These are phyloP conservation scores for Metschnikowia amazonensis DNA, from an alignment of 805 yeast genomes.

Conservation along the genomic window DNA sequence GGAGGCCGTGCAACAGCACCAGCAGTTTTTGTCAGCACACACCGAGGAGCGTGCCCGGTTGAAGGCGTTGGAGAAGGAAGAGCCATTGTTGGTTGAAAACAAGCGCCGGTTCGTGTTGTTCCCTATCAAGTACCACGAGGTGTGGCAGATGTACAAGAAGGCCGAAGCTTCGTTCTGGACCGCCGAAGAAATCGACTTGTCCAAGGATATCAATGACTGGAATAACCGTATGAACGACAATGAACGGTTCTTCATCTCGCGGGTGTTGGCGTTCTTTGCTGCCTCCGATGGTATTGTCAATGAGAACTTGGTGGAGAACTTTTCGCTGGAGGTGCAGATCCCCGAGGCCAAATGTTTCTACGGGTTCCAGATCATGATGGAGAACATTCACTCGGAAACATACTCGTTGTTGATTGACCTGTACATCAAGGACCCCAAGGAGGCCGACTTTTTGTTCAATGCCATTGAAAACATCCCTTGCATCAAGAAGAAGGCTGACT, in stretches of 20 bases:
- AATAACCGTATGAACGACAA: slow-evolving; percentile 81
- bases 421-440: slow-evolving; percentile 93
- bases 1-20: slow-evolving; percentile 40
- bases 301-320: slow-evolving; percentile 95
- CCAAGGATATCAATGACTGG: slow-evolving; percentile 93
- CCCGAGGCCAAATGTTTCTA: slow-evolving; percentile 98
- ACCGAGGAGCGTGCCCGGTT: slow-evolving; percentile 68
- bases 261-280: slow-evolving; percentile 95
- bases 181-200: slow-evolving; percentile 95
- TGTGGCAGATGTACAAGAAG: slow-evolving; percentile 98
- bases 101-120: slow-evolving; percentile 84
- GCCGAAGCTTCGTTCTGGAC: slow-evolving; percentile 99
- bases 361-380: slow-evolving; percentile 99
- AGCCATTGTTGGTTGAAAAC: slow-evolving; percentile 85
- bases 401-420: slow-evolving; percentile 93
- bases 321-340: slow-evolving; percentile 93
- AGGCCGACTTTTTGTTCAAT: slow-evolving; percentile 83
- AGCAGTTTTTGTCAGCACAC: slow-evolving; percentile 56
- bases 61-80: slow-evolving; percentile 76
- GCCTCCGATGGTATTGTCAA: slow-evolving; percentile 98
- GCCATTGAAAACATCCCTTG: slow-evolving; percentile 96
- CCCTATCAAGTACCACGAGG: slow-evolving; percentile 95
- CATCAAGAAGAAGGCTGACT: slow-evolving; percentile 94
- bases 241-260: slow-evolving; percentile 87
- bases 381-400: slow-evolving; percentile 96